Conservation (phyloP, 225 moss, liverwort and hornwort species). For the Pseudisothecium myosuroides region DNA sequence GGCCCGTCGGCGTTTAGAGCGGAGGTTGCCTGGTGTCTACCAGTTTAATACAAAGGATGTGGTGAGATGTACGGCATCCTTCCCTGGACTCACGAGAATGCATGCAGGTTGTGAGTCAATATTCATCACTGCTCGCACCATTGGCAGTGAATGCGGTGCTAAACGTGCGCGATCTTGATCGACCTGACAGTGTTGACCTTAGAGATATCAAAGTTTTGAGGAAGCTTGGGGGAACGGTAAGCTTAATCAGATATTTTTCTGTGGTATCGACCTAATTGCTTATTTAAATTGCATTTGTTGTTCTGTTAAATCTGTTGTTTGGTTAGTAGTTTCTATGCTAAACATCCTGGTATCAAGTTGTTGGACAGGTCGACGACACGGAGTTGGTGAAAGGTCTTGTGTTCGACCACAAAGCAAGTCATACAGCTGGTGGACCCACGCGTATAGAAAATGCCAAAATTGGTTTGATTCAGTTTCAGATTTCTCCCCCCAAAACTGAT, state of each 20-base stretch:
- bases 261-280: neutral
- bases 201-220: constrained; percentile 93
- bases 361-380: constrained; percentile 81
- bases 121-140: constrained; percentile 82
- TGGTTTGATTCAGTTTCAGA: constrained; percentile 88
- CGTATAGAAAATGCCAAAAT: constrained; percentile 85
- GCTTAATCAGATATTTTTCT: neutral
- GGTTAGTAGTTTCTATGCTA: neutral
- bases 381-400: constrained; percentile 90
- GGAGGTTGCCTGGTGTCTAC: neutral
- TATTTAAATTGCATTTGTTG: neutral
- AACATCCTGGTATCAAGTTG: neutral
- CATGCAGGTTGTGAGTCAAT: constrained; percentile 91
- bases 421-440: constrained; percentile 88
- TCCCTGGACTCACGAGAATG: neutral
- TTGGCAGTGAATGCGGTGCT: constrained; percentile 91
- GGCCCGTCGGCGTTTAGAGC: neutral
- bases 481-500: constrained; percentile 93
- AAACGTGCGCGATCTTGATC: constrained; percentile 68
- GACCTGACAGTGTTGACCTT: constrained; percentile 72
- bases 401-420: constrained; percentile 97
- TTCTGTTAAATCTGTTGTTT: neutral
- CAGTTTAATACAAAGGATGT: neutral
- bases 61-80: neutral
- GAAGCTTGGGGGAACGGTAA: constrained; percentile 91